Percentiles rank a stretch among this genome's conserved stretches.
phyloP scores from a whole-genome alignment of 2,329 filamentous ascomycete genomes.

The Fusarium bulbicola region DNA sequence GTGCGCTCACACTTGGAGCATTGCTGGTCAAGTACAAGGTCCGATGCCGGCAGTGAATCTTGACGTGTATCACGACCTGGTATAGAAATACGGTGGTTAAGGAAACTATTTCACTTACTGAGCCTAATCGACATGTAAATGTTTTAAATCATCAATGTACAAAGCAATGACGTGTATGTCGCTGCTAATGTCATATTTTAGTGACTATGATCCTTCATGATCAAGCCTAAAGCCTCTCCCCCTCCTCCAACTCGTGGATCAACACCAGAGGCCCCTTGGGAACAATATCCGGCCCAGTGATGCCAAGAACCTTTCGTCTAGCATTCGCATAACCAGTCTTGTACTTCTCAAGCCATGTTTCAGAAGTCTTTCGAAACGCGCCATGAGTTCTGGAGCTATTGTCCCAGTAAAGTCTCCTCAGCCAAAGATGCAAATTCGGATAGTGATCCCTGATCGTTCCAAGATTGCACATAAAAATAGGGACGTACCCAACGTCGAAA shows the following conservation, averaged over 20 bases:
- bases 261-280: constrained; percentile 39
- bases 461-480: constrained; percentile 72
- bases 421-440: constrained; percentile 73
- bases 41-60: background rate
- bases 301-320: constrained; percentile 39
- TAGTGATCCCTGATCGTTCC: constrained; percentile 71
- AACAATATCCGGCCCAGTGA: constrained; percentile 42
- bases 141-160: too few relatives aligned
- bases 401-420: constrained; percentile 78
- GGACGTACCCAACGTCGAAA: constrained; percentile 75
- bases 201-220: background rate
- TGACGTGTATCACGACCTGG: background rate
- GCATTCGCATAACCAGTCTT: constrained; percentile 42
- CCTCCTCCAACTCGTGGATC: constrained; percentile 17
- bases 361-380: constrained; percentile 74
- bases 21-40: background rate
- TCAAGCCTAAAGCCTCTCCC: background rate
- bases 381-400: constrained; percentile 50
- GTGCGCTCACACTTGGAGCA: constrained; percentile 1
- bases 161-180: background rate
- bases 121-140: too few relatives aligned
- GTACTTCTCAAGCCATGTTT: constrained; percentile 59
- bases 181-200: background rate
- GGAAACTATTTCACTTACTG: too few relatives aligned
- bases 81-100: background rate